These are phyloP conservation scores for Brassica carinata DNA, from an alignment of 345 rosid species.

Conservation along the genomic window DNA sequence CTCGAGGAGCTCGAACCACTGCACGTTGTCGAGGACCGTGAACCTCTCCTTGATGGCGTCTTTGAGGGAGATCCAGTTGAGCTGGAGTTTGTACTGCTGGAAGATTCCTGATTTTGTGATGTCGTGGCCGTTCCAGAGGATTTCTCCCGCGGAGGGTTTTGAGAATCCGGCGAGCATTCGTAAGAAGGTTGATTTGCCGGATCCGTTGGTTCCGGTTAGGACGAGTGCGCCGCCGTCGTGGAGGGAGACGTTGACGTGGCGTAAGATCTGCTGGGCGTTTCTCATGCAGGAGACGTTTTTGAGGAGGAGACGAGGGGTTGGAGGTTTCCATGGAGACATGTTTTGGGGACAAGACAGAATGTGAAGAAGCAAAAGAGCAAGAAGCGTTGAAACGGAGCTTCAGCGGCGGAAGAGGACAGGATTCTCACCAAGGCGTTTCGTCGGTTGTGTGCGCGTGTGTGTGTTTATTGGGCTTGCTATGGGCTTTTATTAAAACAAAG, in stretches of 20 bases:
- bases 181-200: slow-evolving; percentile 77
- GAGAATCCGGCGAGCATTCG: slow-evolving; percentile 89
- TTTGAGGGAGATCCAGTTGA: slow-evolving; percentile 88
- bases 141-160: slow-evolving; percentile 79
- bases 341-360: neutral
- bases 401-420: neutral
- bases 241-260: slow-evolving; percentile 70
- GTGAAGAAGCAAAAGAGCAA: slow-evolving; percentile 13
- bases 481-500: neutral
- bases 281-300: slow-evolving; percentile 94
- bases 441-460: too few species aligned
- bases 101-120: slow-evolving; percentile 71
- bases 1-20: slow-evolving; percentile 87
- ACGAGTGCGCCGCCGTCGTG: slow-evolving; percentile 87
- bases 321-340: slow-evolving; percentile 66
- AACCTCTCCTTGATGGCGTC: slow-evolving; percentile 72
- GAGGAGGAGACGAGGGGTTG: slow-evolving; percentile 71
- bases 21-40: slow-evolving; percentile 73
- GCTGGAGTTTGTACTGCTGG: slow-evolving; percentile 90
- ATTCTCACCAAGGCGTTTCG: neutral
- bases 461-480: neutral
- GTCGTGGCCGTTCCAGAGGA: slow-evolving; percentile 93
- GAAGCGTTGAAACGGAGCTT: neutral
- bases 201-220: slow-evolving; percentile 78
- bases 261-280: slow-evolving; percentile 79